Evolutionary conservation across 169 alveolate species (phyloP).

Genomic region (Cryptosporidium ryanae): DNA sequence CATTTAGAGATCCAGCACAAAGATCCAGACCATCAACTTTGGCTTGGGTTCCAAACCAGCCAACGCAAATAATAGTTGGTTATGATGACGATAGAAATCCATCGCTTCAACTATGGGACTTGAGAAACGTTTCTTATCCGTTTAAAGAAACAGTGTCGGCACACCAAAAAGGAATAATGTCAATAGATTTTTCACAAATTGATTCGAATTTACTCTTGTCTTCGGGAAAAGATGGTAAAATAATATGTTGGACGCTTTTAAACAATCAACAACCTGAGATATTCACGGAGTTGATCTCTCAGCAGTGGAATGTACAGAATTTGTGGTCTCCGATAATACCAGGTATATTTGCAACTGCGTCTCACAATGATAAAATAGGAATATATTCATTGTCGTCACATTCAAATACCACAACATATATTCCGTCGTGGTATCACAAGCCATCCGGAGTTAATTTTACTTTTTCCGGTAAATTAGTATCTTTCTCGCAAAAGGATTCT

Average conservation of each 20-base stretch:
- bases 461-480: conserved; percentile 77
- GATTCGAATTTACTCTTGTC: conserved; percentile 84
- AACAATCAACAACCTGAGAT: conserved; percentile 75
- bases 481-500: conserved; percentile 24
- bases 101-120: conserved; percentile 87
- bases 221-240: conserved; percentile 83
- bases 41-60: conserved; percentile 87
- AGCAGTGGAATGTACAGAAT: conserved; percentile 78
- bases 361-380: conserved; percentile 79
- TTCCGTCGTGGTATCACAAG: conserved; percentile 77
- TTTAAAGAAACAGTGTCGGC: conserved; percentile 83
- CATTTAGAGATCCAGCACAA: conserved; percentile 86
- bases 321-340: conserved; percentile 81
- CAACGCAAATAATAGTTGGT: conserved; percentile 85
- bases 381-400: conserved; percentile 77
- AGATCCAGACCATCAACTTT: conserved; percentile 84
- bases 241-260: conserved; percentile 83
- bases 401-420: conserved; percentile 77
- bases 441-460: conserved; percentile 79
- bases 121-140: conserved; percentile 85
- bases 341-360: conserved; percentile 78
- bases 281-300: conserved; percentile 75
- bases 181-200: conserved; percentile 81
- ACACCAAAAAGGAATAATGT: conserved; percentile 85
- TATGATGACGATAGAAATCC: conserved; percentile 88